These are phyloP conservation scores for Priceomyces haplophilus DNA, from an alignment of 805 yeast species.

Conservation along the genomic window DNA sequence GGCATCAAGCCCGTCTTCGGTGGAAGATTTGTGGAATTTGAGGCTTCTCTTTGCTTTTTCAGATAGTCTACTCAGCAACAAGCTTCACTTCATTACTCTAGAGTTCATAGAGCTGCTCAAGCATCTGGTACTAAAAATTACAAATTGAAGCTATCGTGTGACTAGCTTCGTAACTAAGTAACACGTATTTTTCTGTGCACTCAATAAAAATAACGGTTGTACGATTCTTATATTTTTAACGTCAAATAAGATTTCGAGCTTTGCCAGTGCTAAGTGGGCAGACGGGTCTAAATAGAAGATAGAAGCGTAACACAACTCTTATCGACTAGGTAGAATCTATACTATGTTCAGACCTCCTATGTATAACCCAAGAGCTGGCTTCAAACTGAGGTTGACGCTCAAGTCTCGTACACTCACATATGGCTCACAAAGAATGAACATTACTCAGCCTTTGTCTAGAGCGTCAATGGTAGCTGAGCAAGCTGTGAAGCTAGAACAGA, in stretches of 20 bases:
- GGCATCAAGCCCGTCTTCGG: constrained; percentile 37
- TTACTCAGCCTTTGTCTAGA: constrained; percentile 41
- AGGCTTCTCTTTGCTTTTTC: constrained; percentile 59
- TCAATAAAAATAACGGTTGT: neutral
- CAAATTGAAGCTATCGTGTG: constrained; percentile 3
- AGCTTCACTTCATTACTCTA: constrained; percentile 43
- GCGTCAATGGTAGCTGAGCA: constrained; percentile 37
- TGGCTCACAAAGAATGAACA: constrained; percentile 39
- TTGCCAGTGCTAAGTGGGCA: neutral
- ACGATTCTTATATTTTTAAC: too few relatives aligned
- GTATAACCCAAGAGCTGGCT: constrained; percentile 12
- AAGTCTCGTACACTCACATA: constrained; percentile 24
- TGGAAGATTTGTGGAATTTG: constrained; percentile 64
- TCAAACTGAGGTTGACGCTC: constrained; percentile 17
- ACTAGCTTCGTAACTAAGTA: neutral
- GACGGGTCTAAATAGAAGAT: neutral
- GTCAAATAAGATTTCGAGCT: too few relatives aligned
- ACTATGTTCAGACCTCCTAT: constrained; percentile 19
- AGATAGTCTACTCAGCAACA: constrained; percentile 40
- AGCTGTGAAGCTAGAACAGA: constrained; percentile 19
- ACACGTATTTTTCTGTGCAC: constrained; percentile 4
- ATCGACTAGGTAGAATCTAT: neutral
- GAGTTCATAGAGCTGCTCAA: constrained; percentile 55
- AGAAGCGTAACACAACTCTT: neutral
- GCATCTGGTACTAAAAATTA: constrained; percentile 35